Percentiles rank a stretch among this genome's conserved stretches.
Evolutionary conservation across 176 grass and related monocot genomes (phyloP).

Genomic region (Tillandsia fasciculata): DNA sequence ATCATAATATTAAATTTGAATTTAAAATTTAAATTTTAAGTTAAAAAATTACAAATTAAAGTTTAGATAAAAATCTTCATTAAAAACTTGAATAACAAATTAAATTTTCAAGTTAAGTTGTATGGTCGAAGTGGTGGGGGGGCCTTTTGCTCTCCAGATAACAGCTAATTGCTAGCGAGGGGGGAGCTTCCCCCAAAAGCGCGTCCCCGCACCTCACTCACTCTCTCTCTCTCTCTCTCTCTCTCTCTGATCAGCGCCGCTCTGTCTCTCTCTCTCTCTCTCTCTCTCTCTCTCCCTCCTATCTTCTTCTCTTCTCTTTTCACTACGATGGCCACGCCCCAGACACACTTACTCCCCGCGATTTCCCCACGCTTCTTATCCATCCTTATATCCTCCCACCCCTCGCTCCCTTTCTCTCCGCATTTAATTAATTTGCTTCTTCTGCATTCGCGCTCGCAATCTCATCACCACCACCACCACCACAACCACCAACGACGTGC

Average conservation of each 20-base stretch:
- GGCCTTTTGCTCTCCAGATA: conserved; percentile 22
- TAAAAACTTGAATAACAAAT: too few relatives aligned
- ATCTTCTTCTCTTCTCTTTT: neutral
- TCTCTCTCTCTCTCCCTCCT: too few relatives aligned
- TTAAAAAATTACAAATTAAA: too few relatives aligned
- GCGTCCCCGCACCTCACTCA: conserved; percentile 22
- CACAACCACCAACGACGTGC: too few relatives aligned
- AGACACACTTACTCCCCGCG: conserved; percentile 15
- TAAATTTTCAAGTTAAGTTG: too few relatives aligned
- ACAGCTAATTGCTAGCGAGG: conserved; percentile 58
- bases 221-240: neutral
- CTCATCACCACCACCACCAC: conserved; percentile 3
- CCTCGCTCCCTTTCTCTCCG: conserved; percentile 5
- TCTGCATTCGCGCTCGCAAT: conserved; percentile 12
- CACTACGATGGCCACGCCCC: too few relatives aligned
- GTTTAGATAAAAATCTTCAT: too few relatives aligned
- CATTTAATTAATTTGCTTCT: neutral
- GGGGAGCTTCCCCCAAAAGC: conserved; percentile 30
- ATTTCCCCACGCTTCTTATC: conserved; percentile 40
- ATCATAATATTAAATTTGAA: too few relatives aligned
- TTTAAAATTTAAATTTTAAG: too few relatives aligned
- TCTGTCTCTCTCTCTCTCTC: neutral
- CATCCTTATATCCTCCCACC: conserved; percentile 37
- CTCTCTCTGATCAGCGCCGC: conserved; percentile 27
- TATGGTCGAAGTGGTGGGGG: too few relatives aligned